Base-by-base conservation (phyloP, 2,329 filamentous ascomycete species). In the Orbilia brochopaga region DNA sequence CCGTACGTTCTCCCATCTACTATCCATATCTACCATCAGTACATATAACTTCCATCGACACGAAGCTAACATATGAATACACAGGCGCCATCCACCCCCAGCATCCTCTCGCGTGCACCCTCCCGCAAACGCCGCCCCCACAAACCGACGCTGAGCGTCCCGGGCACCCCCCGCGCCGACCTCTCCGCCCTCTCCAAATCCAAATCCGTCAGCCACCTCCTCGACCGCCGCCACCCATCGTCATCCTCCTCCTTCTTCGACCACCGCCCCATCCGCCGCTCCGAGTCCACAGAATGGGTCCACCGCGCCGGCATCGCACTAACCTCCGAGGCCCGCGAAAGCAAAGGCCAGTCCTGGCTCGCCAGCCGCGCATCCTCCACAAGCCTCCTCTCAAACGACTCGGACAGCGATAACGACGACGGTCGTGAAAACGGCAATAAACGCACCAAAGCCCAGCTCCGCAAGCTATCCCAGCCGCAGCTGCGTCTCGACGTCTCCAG, bases 271-370 rank as follows among this genome's bases (percentile, higher is more conserved):
- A 27, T 50, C 70, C 80, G 46, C 77, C 79, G 57, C 40, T 73
- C 77, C 35, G 81, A 80, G 64, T 83, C 87, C 75, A 85, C 84
- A 64, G 87, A 88, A 79, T 90, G 87, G 87, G 80, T 90, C 51
- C 81, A 88, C 23, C 83, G 87, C 30, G 84, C 86, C 0, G 87
- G 87, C 52, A 86, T 86, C 5, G 77, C 87, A 52, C 84, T 90
- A 75, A 84, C 84, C 64, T 83, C 83, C 57, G 85, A 87, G 77
- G 82, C 86, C 17, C 82, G 87, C 64, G 87, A 90, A 77, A 87
- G 82, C 76, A 89, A 89, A 79, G 88, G 88, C 13, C 87, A 90
- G 78, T 80, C 84, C 13, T 90, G 88, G 88, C 83, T 90, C 19
- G 81, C 85, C n/a, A 85, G 86, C 23, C 83, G 86, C 52, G 85